These are phyloP conservation scores for Digitaria exilis DNA, from an alignment of 202 grass and related monocot species.

Conservation along the genomic window DNA sequence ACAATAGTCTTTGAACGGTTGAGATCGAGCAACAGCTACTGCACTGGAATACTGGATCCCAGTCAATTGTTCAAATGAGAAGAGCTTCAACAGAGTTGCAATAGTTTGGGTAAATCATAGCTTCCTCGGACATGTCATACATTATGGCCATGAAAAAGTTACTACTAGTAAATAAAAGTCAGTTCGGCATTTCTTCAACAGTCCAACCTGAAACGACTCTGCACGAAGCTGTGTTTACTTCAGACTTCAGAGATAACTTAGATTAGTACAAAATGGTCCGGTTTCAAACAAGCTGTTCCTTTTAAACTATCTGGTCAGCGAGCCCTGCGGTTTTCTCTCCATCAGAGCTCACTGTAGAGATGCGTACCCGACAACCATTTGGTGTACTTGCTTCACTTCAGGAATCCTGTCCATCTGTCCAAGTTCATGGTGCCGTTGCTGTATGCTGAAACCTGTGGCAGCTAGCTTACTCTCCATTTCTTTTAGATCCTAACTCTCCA, in stretches of 20 bases:
- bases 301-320: conserved; percentile 35
- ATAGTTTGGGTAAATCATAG: background rate
- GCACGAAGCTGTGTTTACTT: conserved; percentile 1
- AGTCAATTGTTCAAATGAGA: background rate
- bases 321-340: conserved; percentile 7
- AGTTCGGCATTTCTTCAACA: background rate
- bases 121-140: background rate
- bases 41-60: background rate
- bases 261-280: conserved; percentile 26
- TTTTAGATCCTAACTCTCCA: background rate
- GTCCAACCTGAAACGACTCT: conserved; percentile 20
- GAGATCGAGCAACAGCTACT: background rate
- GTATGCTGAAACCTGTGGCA: background rate
- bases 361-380: background rate
- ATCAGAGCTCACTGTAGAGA: conserved; percentile 10
- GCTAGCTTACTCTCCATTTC: background rate
- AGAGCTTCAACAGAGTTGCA: background rate
- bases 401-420: conserved; percentile 14
- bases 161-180: background rate
- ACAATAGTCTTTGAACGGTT: background rate
- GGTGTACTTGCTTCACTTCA: conserved; percentile 10
- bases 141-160: background rate
- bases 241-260: background rate
- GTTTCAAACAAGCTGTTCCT: background rate
- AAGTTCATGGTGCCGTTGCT: conserved; percentile 25